Conservation (phyloP, 768 basidiomycete species). For the Xerocomellus chrysenteron region DNA sequence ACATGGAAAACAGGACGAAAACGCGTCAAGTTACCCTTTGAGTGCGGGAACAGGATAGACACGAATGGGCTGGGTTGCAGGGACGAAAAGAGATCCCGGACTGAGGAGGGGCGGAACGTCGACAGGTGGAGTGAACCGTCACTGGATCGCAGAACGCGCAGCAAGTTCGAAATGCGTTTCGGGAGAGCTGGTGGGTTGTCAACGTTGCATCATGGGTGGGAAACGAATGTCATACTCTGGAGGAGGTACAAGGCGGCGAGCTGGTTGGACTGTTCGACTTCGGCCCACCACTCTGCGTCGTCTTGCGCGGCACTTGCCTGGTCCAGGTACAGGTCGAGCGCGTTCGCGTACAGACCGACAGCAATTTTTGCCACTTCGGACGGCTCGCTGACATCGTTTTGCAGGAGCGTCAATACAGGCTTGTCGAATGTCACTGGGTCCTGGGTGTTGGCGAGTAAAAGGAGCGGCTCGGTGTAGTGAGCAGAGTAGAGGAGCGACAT, state of each 20-base stretch:
- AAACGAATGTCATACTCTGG: slow-evolving; percentile 57
- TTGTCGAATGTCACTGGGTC: not conserved
- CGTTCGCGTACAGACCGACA: slow-evolving; percentile 60
- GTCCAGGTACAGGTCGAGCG: slow-evolving; percentile 59
- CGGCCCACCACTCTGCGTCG: slow-evolving; percentile 86
- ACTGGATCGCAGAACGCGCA: slow-evolving; percentile 42
- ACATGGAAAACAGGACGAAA: slow-evolving; percentile 11
- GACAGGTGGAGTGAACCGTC: slow-evolving; percentile 48
- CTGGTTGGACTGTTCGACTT: slow-evolving; percentile 57
- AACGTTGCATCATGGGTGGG: not conserved
- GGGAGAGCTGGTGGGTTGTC: slow-evolving; percentile 26
- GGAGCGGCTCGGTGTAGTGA: slow-evolving; percentile 29
- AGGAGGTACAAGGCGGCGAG: slow-evolving; percentile 66
- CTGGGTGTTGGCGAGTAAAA: slow-evolving; percentile 16
- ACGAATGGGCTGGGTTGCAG: slow-evolving; percentile 52
- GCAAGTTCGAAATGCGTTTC: slow-evolving; percentile 30
- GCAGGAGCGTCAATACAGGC: slow-evolving; percentile 11
- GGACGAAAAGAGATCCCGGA: slow-evolving; percentile 51
- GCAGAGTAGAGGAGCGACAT: slow-evolving; percentile 22
- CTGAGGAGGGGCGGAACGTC: slow-evolving; percentile 45
- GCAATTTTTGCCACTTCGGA: slow-evolving; percentile 46
- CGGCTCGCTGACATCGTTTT: slow-evolving; percentile 5
- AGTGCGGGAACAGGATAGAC: slow-evolving; percentile 66
- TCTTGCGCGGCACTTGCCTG: slow-evolving; percentile 70
- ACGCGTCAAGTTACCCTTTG: slow-evolving; percentile 31